phyloP scores from a whole-genome alignment of 1,139 yeast species.

The Oligophagozyma castellii region DNA sequence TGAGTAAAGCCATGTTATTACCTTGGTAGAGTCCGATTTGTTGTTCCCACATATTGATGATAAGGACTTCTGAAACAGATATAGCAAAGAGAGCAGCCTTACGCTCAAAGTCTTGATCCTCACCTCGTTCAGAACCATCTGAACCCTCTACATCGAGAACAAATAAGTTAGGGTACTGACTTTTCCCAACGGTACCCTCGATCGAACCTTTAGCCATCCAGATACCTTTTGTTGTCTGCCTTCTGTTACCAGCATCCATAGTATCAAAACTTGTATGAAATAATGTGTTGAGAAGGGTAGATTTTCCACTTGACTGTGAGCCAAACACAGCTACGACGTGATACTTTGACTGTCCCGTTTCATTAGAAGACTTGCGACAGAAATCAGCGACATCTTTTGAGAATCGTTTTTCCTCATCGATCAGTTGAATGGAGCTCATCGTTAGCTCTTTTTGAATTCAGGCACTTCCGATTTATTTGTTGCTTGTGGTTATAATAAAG shows the following conservation, averaged over 20 bases:
- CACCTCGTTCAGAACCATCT: slow-evolving; percentile 96
- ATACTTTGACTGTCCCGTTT: slow-evolving; percentile 42
- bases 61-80: slow-evolving; percentile 80
- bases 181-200: slow-evolving; percentile 6
- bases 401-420: slow-evolving; percentile 64
- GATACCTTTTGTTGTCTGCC: slow-evolving; percentile 90
- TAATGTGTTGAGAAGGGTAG: slow-evolving; percentile 71
- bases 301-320: slow-evolving; percentile 92
- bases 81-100: slow-evolving; percentile 92
- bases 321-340: slow-evolving; percentile 94
- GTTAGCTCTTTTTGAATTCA: too few relatives aligned
- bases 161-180: slow-evolving; percentile 34
- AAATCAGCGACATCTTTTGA: slow-evolving; percentile 27
- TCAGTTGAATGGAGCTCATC: slow-evolving; percentile 61
- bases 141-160: slow-evolving; percentile 97
- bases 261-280: slow-evolving; percentile 85
- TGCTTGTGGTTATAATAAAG: slow-evolving; percentile 1
- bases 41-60: slow-evolving; percentile 92
- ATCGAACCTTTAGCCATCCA: slow-evolving; percentile 43
- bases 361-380: slow-evolving; percentile 25
- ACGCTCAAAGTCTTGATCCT: slow-evolving; percentile 94
- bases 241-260: slow-evolving; percentile 61
- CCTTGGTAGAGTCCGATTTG: slow-evolving; percentile 96
- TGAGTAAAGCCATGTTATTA: slow-evolving; percentile 88
- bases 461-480: too few relatives aligned